phyloP scores from a whole-genome alignment of 1,284 basidiomycete genomes.

The Ceratorhiza oryzae-sativae region DNA sequence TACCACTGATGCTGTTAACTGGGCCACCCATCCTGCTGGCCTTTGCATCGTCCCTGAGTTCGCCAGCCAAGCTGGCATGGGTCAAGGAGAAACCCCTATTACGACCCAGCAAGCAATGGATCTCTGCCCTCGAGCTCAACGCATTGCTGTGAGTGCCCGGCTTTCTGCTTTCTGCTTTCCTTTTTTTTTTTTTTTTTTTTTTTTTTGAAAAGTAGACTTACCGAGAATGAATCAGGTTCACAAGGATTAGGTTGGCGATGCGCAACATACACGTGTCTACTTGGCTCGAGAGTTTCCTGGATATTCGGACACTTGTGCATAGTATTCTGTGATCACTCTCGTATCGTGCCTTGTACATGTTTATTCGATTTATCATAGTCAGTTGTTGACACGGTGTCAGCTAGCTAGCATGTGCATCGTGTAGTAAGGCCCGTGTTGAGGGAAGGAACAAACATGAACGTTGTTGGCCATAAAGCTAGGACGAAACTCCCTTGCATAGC shows the following conservation, averaged over 20 bases:
- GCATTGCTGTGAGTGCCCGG: constrained; percentile 17
- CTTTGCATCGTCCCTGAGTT: constrained; percentile 20
- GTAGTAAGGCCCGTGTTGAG: too few species aligned
- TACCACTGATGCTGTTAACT: constrained; percentile 20
- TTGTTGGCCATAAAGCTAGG: too few species aligned
- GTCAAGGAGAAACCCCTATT: constrained; percentile 4
- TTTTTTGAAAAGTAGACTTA: too few species aligned
- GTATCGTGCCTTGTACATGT: neutral
- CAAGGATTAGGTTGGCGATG: neutral
- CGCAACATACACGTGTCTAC: neutral
- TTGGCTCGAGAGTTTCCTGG: neutral
- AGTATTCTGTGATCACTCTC: neutral
- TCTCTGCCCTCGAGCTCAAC: constrained; percentile 15
- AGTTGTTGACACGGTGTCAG: too few species aligned
- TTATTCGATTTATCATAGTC: neutral
- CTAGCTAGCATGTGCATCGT: too few species aligned
- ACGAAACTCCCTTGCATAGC: too few species aligned
- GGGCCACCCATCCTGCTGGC: neutral
- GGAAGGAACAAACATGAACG: too few species aligned
- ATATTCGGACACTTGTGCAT: neutral
- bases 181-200: too few species aligned
- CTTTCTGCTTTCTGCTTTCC: too few species aligned
- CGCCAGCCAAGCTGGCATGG: constrained; percentile 17
- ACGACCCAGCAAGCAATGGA: constrained; percentile 29
- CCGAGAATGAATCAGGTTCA: too few species aligned